Conservation (phyloP, 805 yeast genomes). For the Wickerhamomyces alni region DNA sequence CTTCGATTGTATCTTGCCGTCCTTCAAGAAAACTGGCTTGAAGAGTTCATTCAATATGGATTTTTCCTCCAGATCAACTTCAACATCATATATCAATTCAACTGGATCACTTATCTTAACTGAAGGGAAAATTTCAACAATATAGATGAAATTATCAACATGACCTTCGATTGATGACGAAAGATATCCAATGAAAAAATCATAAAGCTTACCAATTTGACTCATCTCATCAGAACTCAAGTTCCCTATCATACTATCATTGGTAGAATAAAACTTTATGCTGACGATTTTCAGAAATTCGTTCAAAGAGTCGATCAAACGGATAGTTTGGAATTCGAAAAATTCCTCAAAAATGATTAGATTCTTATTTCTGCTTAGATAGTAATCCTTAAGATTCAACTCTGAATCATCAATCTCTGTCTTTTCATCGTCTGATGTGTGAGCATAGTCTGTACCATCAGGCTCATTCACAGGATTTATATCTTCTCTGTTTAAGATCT, state of each 20-base stretch:
- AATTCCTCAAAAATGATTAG: slow-evolving; percentile 27
- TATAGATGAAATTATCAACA: slow-evolving; percentile 14
- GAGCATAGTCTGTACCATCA: too few species aligned
- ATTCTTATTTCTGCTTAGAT: slow-evolving; percentile 25
- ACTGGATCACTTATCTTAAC: background rate
- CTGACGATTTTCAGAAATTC: slow-evolving; percentile 5
- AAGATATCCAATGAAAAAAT: slow-evolving; percentile 6
- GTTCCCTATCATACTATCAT: background rate
- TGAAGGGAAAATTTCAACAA: slow-evolving; percentile 20
- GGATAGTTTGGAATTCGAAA: slow-evolving; percentile 23
- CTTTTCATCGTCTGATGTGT: background rate
- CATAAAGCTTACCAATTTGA: background rate
- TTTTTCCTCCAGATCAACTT: slow-evolving; percentile 3
- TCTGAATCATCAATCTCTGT: slow-evolving; percentile 10
- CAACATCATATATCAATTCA: slow-evolving; percentile 17
- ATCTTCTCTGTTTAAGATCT: slow-evolving; percentile 18
- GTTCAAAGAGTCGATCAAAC: slow-evolving; percentile 16
- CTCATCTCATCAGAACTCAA: background rate
- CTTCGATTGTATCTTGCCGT: slow-evolving; percentile 7
- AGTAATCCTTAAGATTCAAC: slow-evolving; percentile 25
- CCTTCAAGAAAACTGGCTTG: slow-evolving; percentile 11
- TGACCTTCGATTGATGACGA: slow-evolving; percentile 5
- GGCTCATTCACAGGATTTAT: background rate
- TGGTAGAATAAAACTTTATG: background rate
- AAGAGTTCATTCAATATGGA: slow-evolving; percentile 12